These are phyloP conservation scores for Fusarium oxysporum DNA, from an alignment of 2,329 filamentous ascomycete genomes.

Conservation along the genomic window DNA sequence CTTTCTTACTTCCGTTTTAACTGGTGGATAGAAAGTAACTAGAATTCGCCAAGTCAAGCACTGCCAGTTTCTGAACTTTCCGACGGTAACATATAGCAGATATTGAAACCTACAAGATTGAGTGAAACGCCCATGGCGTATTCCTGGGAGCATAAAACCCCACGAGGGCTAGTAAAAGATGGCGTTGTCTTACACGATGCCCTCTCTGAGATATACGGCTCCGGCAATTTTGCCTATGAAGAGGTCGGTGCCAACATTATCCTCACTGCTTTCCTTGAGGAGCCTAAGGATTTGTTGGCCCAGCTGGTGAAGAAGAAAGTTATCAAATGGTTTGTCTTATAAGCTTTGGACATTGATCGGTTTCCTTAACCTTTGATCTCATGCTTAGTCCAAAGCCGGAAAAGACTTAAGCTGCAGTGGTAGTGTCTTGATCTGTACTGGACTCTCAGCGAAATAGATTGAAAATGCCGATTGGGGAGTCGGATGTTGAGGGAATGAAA, in stretches of 20 bases:
- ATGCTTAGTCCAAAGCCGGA: background rate
- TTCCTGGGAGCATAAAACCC: background rate
- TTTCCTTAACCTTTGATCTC: background rate
- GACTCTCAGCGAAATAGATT: too few species aligned
- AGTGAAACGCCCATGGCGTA: too few species aligned
- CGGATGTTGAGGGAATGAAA: too few species aligned
- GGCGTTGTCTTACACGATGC: background rate
- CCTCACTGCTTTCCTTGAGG: background rate
- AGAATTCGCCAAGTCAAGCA: accelerated
- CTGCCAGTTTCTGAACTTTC: background rate
- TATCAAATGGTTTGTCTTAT: background rate
- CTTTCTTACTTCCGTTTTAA: accelerated
- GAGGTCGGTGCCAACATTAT: background rate
- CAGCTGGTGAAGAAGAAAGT: background rate
- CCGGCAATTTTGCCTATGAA: background rate
- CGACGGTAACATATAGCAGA: background rate
- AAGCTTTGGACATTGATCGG: background rate
- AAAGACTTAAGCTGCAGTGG: background rate
- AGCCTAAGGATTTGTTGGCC: background rate
- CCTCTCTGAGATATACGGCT: background rate
- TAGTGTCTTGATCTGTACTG: too few species aligned
- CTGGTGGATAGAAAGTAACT: accelerated
- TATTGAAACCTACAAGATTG: accelerated
- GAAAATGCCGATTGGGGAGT: too few species aligned
- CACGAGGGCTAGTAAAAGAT: background rate